Base-by-base conservation (phyloP, 352 stramenopile genomes). In the Elongisporangium undulatum region DNA sequence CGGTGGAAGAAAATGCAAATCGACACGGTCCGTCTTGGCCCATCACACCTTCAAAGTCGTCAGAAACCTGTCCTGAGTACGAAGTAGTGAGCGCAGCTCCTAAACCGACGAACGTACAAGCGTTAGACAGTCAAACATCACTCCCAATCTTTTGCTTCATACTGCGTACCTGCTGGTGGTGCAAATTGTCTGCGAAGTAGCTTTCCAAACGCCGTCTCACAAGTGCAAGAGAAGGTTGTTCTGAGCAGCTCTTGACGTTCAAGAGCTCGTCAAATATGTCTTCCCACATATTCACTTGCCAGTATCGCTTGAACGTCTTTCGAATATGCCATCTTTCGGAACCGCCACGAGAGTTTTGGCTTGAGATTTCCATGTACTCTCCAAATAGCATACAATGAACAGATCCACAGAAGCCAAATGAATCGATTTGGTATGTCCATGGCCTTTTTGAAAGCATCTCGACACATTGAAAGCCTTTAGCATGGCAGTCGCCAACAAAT, bases 341-440 rank as follows among this genome's bases (percentile, higher is more conserved):
- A 16, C 71, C 74, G 7, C 72, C 66, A 12, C 66, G 52, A 38
- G 62, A 59, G 20, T 68, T 63, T 2, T 60, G 55, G 29, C 66
- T 65, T 8, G 71, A 67, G 15, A 93, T 67, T 60, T 94, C 71
- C 81, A 96, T 94, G 66, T 94, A 96, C 10, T 87, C 72, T 22
- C 85, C 85, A 45, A 92, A 94, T 2, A 96, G 72, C 75, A 96
- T 80, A 62, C 85, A 94, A 54, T 96, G 77, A 8, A 83, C 61
- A 2, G 82, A 94, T 6, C 68, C 83, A 38, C 77, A 85, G 34
- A 96, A 72, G 4, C 85, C 87, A 55, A 96, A 96, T 16, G 84
- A 83, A 58, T 96, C 87, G 53, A 96, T 91, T 69, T 96, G 87
- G 12, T 84, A 68, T 20, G 77, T 92, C 87, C 87, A 96, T 20